These are phyloP conservation scores for Lumnitzera littorea DNA, from an alignment of 345 rosid genomes.

Conservation along the genomic window DNA sequence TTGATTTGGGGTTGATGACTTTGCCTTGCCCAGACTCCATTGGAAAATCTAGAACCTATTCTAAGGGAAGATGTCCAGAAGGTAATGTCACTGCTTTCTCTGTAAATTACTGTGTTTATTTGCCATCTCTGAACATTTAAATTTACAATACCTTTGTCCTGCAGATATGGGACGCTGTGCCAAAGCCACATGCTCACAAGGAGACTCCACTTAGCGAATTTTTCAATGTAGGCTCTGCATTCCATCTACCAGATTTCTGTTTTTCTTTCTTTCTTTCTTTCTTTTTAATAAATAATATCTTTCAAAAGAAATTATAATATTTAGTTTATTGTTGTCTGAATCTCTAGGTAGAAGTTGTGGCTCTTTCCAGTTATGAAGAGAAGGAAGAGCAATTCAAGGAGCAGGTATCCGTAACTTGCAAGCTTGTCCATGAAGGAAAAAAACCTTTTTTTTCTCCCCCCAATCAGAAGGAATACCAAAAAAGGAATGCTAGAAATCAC, in stretches of 20 bases:
- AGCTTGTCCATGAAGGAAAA: not conserved
- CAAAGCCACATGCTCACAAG: slow-evolving; percentile 88
- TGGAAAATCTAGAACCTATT: slow-evolving; percentile 91
- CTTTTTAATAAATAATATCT: not conserved
- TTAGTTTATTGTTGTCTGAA: not conserved
- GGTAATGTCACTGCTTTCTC: slow-evolving; percentile 24
- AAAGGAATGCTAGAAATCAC: no score
- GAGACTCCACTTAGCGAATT: slow-evolving; percentile 94
- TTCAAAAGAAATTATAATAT: not conserved
- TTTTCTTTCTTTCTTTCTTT: not conserved
- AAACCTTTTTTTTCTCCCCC: no score
- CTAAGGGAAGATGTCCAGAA: slow-evolving; percentile 96
- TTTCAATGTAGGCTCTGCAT: slow-evolving; percentile 60
- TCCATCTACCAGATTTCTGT: not conserved
- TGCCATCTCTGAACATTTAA: not conserved
- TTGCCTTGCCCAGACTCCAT: slow-evolving; percentile 59
- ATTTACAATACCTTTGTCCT: slow-evolving; percentile 7
- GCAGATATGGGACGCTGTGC: slow-evolving; percentile 97
- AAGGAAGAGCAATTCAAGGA: slow-evolving; percentile 93
- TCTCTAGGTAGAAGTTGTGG: slow-evolving; percentile 91
- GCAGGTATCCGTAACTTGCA: slow-evolving; percentile 50
- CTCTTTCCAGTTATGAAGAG: slow-evolving; percentile 96
- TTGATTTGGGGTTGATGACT: slow-evolving; percentile 1
- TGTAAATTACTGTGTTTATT: no score
- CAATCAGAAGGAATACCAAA: no score